Evolutionary conservation across 176 grass and related monocot species (phyloP).

Genomic region (Carex littledalei): DNA sequence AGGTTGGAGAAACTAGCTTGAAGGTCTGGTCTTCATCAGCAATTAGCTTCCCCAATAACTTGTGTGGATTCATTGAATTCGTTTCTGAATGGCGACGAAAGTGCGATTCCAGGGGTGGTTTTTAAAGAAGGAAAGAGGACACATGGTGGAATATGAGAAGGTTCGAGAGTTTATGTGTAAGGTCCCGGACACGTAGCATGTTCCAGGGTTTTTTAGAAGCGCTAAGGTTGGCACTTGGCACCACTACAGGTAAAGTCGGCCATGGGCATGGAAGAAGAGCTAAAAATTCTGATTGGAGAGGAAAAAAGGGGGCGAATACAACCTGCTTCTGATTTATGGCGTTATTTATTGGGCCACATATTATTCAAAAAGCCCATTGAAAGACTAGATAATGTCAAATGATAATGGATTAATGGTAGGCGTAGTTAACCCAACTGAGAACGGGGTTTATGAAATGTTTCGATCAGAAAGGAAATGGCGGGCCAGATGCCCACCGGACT

Average conservation of each 20-base stretch:
- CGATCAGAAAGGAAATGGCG: background rate
- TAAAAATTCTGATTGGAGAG: background rate
- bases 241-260: background rate
- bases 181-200: conserved; percentile 1
- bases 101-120: background rate
- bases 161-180: conserved; percentile 15
- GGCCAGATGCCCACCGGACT: background rate
- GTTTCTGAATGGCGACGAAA: background rate
- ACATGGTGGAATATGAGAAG: conserved; percentile 15
- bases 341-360: background rate
- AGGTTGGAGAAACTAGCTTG: conserved; percentile 59
- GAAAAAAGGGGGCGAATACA: background rate
- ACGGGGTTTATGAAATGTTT: background rate
- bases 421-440: background rate
- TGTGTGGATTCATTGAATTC: background rate
- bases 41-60: background rate
- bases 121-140: background rate
- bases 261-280: background rate
- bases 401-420: background rate
- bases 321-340: background rate
- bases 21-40: conserved; percentile 53
- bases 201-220: background rate
- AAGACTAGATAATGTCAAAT: background rate
- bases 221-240: background rate
- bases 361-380: background rate